Evolutionary conservation across 345 rosid genomes (phyloP), one percentile per base, ranked within the genome.

Genomic region (Citrus mangshanensis): DNA sequence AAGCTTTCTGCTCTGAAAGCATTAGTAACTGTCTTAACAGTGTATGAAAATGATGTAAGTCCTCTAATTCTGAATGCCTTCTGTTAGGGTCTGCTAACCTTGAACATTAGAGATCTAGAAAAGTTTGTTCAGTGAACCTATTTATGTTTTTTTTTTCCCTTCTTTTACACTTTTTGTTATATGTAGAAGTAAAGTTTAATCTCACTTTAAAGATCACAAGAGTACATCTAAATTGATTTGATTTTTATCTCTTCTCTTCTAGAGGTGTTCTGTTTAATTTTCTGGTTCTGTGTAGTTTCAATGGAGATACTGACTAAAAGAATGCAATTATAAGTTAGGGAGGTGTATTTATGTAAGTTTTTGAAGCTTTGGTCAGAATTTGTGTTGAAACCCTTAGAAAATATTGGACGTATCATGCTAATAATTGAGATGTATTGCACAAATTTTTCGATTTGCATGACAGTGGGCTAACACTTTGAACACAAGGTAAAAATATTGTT

Each of bases 21-120:
- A 64, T 85, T 96, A 80, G 82, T 84, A 75, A 83, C 91, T 56
- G 84, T 87, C 80, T 77, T 94, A 85, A 84, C 85, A 66, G 78
- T 91, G 25, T 89, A 87, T 28, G 87, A 86, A 63, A 91, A 89
- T 72, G 82, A 82, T 74, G 99, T 91, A 84, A 93, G 98, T 91
- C 82, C 73, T 77, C 79, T 27, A 58, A 78, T 72, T 84, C 68
- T 71, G 24, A 28, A 72, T 56, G 13, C 38, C 55, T 80, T 81
- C 66, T 30, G 35, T 51, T 64, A 37, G 69, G 10, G 19, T 46
- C 54, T 16, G 58, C 42, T 27, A 75, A 21, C 40, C 70, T 83
- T 58, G 56, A 74, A 46, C 54, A 32, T 68, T 62, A 1, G 27
- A 58, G 22, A 66, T 72, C 25, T 35, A 2, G 22, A 46, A 42